A percentile compares a stretch with the other conserved stretches of the same genome.
Evolutionary conservation across 768 basidiomycete species (phyloP).

Genomic region (Boletus rubropictus): DNA sequence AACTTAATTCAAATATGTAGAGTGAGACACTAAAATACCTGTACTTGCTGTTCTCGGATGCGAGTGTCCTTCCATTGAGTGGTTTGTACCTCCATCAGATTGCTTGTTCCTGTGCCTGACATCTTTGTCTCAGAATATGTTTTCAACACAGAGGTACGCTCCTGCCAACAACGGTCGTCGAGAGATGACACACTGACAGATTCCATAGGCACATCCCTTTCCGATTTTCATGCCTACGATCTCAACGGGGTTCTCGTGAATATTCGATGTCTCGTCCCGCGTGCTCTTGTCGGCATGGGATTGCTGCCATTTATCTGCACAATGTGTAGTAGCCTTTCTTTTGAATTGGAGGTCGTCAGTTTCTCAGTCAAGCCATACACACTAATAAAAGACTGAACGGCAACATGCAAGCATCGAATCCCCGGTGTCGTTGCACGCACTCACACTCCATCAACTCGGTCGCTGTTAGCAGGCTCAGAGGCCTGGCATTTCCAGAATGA

Average conservation of each 20-base stretch:
- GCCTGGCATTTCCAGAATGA: neutral
- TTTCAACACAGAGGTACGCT: slow-evolving; percentile 82
- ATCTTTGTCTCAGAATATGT: slow-evolving; percentile 55
- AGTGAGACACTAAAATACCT: slow-evolving; percentile 91
- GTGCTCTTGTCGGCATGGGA: neutral
- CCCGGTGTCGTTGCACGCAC: neutral
- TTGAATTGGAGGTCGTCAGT: neutral
- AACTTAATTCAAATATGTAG: slow-evolving; percentile 32
- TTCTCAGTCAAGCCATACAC: neutral
- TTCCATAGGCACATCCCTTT: slow-evolving; percentile 55
- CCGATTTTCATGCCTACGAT: slow-evolving; percentile 60
- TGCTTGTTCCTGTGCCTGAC: slow-evolving; percentile 6
- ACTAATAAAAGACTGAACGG: neutral
- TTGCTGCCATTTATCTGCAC: neutral
- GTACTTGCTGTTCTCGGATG: slow-evolving; percentile 79
- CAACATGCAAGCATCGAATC: neutral
- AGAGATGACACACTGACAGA: neutral
- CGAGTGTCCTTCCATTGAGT: slow-evolving; percentile 62
- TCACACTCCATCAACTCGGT: neutral
- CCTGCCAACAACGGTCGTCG: neutral
- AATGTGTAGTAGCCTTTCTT: neutral
- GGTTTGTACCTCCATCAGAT: slow-evolving; percentile 41
- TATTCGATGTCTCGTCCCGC: neutral
- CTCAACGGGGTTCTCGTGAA: slow-evolving; percentile 42
- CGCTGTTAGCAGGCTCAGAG: neutral